Evolutionary conservation across 371 early-diverging fungal genomes (phyloP).

Genomic region (Mucor plumbeus): DNA sequence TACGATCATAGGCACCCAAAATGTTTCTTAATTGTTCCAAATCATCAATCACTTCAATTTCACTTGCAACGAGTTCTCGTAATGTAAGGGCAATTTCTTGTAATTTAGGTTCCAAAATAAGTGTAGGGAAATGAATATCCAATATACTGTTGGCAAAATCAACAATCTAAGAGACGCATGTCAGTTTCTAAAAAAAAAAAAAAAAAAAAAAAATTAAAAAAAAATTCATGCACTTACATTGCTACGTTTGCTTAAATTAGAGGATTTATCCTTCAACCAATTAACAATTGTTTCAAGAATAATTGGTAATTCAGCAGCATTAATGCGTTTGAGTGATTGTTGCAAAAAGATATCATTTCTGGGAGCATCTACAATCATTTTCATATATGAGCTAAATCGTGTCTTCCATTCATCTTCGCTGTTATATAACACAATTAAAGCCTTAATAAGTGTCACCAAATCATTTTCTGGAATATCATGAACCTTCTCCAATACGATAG

Average conservation of each 20-base stretch:
- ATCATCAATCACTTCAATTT: slow-evolving; percentile 46
- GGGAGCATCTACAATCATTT: slow-evolving; percentile 54
- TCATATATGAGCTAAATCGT: slow-evolving; percentile 43
- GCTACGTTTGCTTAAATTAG: slow-evolving; percentile 20
- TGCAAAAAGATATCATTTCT: slow-evolving; percentile 68
- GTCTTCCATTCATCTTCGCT: slow-evolving; percentile 23
- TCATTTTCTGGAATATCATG: slow-evolving; percentile 67
- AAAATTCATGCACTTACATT: slow-evolving; percentile 16
- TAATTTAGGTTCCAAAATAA: slow-evolving; percentile 60
- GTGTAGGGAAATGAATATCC: slow-evolving; percentile 64
- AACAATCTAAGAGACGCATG: slow-evolving; percentile 36
- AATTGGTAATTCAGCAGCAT: slow-evolving; percentile 50
- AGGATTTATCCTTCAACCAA: slow-evolving; percentile 45
- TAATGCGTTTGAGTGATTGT: slow-evolving; percentile 56
- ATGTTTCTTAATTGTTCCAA: slow-evolving; percentile 58
- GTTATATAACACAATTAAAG: slow-evolving; percentile 23
- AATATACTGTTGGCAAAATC: slow-evolving; percentile 59
- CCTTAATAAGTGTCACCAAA: slow-evolving; percentile 50
- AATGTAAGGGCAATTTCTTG: slow-evolving; percentile 50
- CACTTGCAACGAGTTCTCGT: slow-evolving; percentile 42
- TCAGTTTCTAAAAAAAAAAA: background rate
- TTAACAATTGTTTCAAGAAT: slow-evolving; percentile 47
- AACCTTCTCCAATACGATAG: slow-evolving; percentile 54
- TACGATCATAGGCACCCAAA: slow-evolving; percentile 59
- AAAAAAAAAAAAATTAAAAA: background rate